Percentiles rank a stretch among this genome's conserved stretches.
These are phyloP conservation scores for Nigrograna mackinnonii DNA, from an alignment of 2,329 filamentous ascomycete genomes.

Conservation along the genomic window DNA sequence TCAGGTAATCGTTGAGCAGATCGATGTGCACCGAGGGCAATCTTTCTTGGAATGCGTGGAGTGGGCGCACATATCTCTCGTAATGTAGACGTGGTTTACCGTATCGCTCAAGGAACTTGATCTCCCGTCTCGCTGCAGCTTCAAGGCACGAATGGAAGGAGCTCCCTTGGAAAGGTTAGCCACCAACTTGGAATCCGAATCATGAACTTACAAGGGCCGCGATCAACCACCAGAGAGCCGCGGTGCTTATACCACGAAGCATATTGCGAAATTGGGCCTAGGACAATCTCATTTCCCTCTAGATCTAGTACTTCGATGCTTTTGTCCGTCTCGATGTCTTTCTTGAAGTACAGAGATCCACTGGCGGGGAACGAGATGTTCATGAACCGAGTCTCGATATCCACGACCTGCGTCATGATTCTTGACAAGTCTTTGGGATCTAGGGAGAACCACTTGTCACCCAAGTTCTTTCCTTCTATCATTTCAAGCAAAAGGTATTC, in stretches of 20 bases:
- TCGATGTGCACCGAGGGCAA: slow-evolving; percentile 18
- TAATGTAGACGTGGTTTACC: slow-evolving; percentile 22
- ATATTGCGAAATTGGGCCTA: slow-evolving; percentile 14
- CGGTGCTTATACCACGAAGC: slow-evolving; percentile 20
- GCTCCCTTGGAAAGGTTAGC: too few species aligned
- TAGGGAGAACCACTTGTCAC: slow-evolving; percentile 22
- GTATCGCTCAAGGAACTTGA: slow-evolving; percentile 20
- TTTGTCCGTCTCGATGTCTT: slow-evolving; percentile 8
- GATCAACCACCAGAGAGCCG: slow-evolving; percentile 21
- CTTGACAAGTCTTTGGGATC: slow-evolving; percentile 20
- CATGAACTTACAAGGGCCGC: slow-evolving; percentile 23
- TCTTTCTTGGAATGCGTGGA: slow-evolving; percentile 22
- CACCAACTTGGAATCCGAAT: too few species aligned
- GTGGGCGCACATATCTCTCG: too few species aligned
- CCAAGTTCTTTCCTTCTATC: slow-evolving; percentile 19
- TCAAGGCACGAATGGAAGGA: slow-evolving; percentile 14
- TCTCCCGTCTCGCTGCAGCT: slow-evolving; percentile 24
- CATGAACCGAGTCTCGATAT: slow-evolving; percentile 24
- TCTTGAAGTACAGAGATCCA: slow-evolving; percentile 26
- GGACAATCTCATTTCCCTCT: slow-evolving; percentile 12
- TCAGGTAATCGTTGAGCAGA: slow-evolving; percentile 18
- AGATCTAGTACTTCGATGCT: neutral
- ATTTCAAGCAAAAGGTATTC: slow-evolving; percentile 39
- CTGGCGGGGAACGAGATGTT: slow-evolving; percentile 17
- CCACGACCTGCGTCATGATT: slow-evolving; percentile 18